Conservation (phyloP, 2,329 filamentous ascomycete genomes). For the Alternaria sp. region DNA sequence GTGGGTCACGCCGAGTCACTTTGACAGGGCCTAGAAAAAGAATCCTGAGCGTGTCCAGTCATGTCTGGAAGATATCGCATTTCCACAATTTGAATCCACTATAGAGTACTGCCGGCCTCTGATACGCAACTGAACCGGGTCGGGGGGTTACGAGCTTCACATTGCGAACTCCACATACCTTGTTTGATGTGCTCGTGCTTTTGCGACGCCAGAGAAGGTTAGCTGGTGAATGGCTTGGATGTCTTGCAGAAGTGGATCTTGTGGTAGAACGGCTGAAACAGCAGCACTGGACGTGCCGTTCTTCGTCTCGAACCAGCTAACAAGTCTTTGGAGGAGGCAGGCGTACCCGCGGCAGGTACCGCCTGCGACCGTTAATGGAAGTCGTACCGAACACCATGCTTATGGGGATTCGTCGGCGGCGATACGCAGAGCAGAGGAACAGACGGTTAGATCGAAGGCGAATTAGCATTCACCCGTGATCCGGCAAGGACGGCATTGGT, state of each 20-base stretch:
- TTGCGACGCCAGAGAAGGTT: slow-evolving; percentile 20
- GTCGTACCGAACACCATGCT: slow-evolving; percentile 29
- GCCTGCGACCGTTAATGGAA: slow-evolving; percentile 17
- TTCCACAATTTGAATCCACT: slow-evolving; percentile 20
- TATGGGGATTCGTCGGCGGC: slow-evolving; percentile 32
- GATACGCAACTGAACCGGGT: slow-evolving; percentile 23
- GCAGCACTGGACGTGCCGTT: slow-evolving; percentile 19
- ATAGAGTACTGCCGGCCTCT: slow-evolving; percentile 15
- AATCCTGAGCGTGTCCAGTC: slow-evolving; percentile 24
- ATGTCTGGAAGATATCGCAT: slow-evolving; percentile 24
- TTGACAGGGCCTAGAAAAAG: slow-evolving; percentile 29
- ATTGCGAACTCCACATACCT: slow-evolving; percentile 32
- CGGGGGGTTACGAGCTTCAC: slow-evolving; percentile 24
- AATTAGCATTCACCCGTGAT: slow-evolving; percentile 18
- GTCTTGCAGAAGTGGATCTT: slow-evolving; percentile 29
- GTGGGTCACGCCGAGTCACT: slow-evolving; percentile 29
- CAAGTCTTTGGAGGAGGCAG: neutral
- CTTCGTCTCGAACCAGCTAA: slow-evolving; percentile 8
- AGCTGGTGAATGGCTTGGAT: slow-evolving; percentile 18
- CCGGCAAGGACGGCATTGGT: slow-evolving; percentile 23
- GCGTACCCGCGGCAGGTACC: slow-evolving; percentile 10
- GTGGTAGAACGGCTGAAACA: slow-evolving; percentile 26
- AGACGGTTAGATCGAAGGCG: slow-evolving; percentile 17
- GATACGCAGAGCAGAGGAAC: slow-evolving; percentile 17
- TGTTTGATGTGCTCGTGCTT: slow-evolving; percentile 25